Evolutionary conservation across 305 asterid species (phyloP).

Genomic region (Euphrasia arctica): DNA sequence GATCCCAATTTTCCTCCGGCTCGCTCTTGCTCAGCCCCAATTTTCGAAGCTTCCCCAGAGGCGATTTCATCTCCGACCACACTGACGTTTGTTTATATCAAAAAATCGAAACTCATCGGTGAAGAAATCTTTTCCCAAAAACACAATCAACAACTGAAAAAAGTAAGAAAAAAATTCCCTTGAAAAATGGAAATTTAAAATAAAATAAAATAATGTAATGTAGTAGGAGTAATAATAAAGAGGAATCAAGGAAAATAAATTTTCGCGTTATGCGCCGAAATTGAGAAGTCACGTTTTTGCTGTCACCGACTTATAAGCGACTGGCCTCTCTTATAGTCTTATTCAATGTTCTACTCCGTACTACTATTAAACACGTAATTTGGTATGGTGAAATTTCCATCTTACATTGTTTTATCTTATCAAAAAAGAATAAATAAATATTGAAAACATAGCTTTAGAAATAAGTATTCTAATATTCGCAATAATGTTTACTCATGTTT

Average conservation of each 20-base stretch:
- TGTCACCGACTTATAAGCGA: slow-evolving; percentile 22
- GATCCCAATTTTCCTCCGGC: slow-evolving; percentile 70
- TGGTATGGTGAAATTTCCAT: neutral
- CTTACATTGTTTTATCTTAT: too few relatives aligned
- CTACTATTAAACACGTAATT: slow-evolving; percentile 25
- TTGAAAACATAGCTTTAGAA: too few relatives aligned
- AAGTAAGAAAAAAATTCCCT: neutral
- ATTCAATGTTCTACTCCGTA: slow-evolving; percentile 24
- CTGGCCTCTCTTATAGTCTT: slow-evolving; percentile 26
- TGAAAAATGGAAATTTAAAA: neutral
- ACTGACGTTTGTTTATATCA: neutral
- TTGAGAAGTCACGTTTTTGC: slow-evolving; percentile 30
- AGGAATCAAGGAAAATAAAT: slow-evolving; percentile 19
- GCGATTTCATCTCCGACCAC: slow-evolving; percentile 62
- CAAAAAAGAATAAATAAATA: too few relatives aligned
- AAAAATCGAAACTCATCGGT: slow-evolving; percentile 9
- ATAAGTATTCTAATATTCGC: too few relatives aligned
- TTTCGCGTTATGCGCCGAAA: slow-evolving; percentile 50
- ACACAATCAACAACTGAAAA: neutral
- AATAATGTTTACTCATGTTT: too few relatives aligned
- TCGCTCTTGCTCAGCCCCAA: slow-evolving; percentile 63
- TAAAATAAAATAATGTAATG: neutral
- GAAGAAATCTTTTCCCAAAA: slow-evolving; percentile 1
- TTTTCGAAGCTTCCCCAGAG: slow-evolving; percentile 65
- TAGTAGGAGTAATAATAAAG: neutral